Conservation (phyloP, 176 grass and related monocot genomes). For the Aechmea fasciata region DNA sequence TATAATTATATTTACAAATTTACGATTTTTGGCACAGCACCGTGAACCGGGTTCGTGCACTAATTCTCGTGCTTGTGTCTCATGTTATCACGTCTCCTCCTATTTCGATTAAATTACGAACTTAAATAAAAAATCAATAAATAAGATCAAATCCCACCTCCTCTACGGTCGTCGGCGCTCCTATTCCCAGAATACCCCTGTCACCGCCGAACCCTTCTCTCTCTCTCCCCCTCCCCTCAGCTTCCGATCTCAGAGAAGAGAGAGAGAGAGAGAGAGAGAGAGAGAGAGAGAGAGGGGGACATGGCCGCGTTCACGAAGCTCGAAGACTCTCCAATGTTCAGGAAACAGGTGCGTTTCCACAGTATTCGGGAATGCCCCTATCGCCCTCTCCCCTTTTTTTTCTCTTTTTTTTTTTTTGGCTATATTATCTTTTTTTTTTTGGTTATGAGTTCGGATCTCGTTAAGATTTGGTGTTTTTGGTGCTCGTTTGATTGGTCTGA, state of each 20-base stretch:
- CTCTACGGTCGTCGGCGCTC: background rate
- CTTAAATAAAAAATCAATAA: background rate
- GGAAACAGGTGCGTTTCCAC: constrained; percentile 52
- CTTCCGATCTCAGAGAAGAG: background rate
- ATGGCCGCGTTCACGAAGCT: constrained; percentile 90
- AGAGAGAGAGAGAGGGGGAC: constrained; percentile 20
- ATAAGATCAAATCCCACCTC: background rate
- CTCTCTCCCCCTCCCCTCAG: constrained; percentile 3
- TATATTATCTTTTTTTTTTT: constrained; percentile 4
- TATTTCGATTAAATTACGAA: background rate
- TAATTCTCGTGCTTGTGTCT: too few relatives aligned
- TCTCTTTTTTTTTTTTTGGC: background rate
- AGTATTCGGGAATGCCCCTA: background rate
- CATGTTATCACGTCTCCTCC: background rate
- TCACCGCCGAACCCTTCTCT: constrained; percentile 4
- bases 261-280: constrained; percentile 17
- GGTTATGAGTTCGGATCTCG: constrained; percentile 13
- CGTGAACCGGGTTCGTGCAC: too few relatives aligned
- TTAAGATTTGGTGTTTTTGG: background rate
- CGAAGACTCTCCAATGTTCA: constrained; percentile 98
- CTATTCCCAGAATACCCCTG: background rate
- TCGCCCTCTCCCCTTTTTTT: background rate
- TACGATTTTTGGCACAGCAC: too few relatives aligned
- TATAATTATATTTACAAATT: too few relatives aligned
- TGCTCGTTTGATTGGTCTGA: constrained; percentile 1